These are phyloP conservation scores for Symbiodinium natans DNA, from an alignment of 73 alveolate species.

Conservation along the genomic window DNA sequence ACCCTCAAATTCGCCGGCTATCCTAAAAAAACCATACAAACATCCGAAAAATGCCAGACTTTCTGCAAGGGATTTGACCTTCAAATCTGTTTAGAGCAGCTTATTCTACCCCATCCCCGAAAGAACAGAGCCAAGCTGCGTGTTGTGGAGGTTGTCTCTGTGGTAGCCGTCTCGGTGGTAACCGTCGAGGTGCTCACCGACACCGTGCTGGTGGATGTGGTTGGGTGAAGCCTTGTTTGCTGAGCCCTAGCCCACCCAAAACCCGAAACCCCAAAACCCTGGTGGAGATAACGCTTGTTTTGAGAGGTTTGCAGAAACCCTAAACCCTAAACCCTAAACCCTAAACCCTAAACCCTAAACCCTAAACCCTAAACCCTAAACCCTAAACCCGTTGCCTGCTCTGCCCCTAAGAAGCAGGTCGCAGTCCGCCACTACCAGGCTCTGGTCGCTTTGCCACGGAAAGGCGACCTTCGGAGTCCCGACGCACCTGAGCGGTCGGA, in stretches of 20 bases:
- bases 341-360: too few species aligned
- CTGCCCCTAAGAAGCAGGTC: not conserved
- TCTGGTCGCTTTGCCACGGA: slow-evolving; percentile 17
- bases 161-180: not conserved
- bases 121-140: not conserved
- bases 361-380: too few species aligned
- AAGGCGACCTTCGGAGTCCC: not conserved
- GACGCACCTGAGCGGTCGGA: slow-evolving; percentile 25
- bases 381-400: too few species aligned
- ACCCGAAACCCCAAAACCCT: too few species aligned
- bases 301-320: too few species aligned
- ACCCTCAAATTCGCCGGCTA: not conserved
- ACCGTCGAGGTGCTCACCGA: slow-evolving; percentile 10
- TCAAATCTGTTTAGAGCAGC: too few species aligned
- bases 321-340: too few species aligned
- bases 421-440: not conserved
- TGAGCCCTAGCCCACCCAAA: too few species aligned
- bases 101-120: too few species aligned
- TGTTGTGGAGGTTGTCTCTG: not conserved
- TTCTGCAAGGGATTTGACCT: too few species aligned
- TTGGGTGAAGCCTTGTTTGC: not conserved
- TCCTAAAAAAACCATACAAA: not conserved
- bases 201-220: not conserved
- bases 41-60: not conserved
- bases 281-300: not conserved